Conservation (phyloP, 106 monocot species). For the Allium fistulosum region DNA sequence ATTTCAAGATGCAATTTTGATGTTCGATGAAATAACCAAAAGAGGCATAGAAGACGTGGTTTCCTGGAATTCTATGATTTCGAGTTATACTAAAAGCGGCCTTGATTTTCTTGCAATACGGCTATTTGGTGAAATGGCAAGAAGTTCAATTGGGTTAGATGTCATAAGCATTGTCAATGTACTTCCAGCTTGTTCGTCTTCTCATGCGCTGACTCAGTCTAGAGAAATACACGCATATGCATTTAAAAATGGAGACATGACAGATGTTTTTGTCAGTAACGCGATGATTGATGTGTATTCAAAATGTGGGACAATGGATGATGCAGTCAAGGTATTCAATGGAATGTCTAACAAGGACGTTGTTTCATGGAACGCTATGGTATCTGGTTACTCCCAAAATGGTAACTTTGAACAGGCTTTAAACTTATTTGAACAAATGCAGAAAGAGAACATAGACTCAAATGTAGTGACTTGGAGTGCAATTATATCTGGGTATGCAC, state of each 20-base stretch:
- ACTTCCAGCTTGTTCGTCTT: slow-evolving; percentile 77
- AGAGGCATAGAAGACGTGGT: slow-evolving; percentile 66
- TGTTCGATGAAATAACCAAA: slow-evolving; percentile 56
- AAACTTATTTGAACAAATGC: slow-evolving; percentile 48
- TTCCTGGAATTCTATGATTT: slow-evolving; percentile 82
- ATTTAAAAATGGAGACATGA: slow-evolving; percentile 27
- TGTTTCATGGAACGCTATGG: slow-evolving; percentile 82
- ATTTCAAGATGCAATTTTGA: slow-evolving; percentile 26
- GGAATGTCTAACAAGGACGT: slow-evolving; percentile 54
- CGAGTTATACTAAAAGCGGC: slow-evolving; percentile 41
- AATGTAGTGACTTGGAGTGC: slow-evolving; percentile 81
- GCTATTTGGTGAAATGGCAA: slow-evolving; percentile 55
- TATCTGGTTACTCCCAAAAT: slow-evolving; percentile 73
- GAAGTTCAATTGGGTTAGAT: slow-evolving; percentile 28
- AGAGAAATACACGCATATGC: slow-evolving; percentile 64
- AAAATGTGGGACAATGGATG: slow-evolving; percentile 67
- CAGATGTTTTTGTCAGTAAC: slow-evolving; percentile 69
- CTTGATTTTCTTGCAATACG: slow-evolving; percentile 31
- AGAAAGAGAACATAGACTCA: slow-evolving; percentile 33
- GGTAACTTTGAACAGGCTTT: slow-evolving; percentile 60
- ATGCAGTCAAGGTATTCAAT: slow-evolving; percentile 51
- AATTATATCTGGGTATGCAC: slow-evolving; percentile 81
- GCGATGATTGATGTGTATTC: slow-evolving; percentile 66
- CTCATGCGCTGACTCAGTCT: slow-evolving; percentile 24
- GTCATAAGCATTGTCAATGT: slow-evolving; percentile 73